phyloP scores from a whole-genome alignment of 2,329 filamentous ascomycete genomes.

The Orbilia ellipsospora region DNA sequence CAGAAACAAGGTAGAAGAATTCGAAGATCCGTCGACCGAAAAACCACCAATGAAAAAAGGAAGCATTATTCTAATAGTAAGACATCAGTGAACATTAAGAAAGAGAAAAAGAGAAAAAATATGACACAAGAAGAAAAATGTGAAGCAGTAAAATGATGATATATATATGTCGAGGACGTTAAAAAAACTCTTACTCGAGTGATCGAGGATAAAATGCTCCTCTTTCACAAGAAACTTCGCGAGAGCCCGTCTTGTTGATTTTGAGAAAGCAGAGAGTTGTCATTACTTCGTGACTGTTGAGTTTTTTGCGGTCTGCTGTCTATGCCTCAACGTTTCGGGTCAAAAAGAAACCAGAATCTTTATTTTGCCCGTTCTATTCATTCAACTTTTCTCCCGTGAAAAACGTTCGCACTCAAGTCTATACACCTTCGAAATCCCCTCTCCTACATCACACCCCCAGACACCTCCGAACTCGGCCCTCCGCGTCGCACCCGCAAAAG shows the following conservation, averaged over 20 bases:
- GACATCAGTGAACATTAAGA: conserved; percentile 50
- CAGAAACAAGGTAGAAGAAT: neutral
- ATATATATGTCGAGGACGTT: neutral
- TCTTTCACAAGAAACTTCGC: neutral
- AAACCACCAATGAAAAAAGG: conserved; percentile 9
- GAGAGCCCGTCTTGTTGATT: neutral
- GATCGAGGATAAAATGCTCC: neutral
- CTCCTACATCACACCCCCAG: neutral
- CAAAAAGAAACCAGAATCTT: too few species aligned
- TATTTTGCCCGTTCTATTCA: conserved; percentile 5
- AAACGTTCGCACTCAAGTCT: too few species aligned
- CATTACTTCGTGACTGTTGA: too few species aligned
- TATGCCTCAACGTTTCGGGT: neutral
- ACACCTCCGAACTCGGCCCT: neutral
- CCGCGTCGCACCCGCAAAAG: neutral
- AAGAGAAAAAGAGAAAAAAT: conserved; percentile 27
- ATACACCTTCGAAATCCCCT: neutral
- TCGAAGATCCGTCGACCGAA: conserved; percentile 25
- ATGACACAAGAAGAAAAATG: conserved; percentile 1
- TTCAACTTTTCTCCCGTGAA: conserved; percentile 1
- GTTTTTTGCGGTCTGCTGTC: neutral
- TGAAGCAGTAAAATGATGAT: conserved; percentile 2
- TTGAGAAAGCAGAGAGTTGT: conserved; percentile 21
- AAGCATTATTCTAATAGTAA: conserved; percentile 54
- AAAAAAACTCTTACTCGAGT: neutral